Evolutionary conservation across 176 grass and related monocot species (phyloP).

Genomic region (Avena atlantica): DNA sequence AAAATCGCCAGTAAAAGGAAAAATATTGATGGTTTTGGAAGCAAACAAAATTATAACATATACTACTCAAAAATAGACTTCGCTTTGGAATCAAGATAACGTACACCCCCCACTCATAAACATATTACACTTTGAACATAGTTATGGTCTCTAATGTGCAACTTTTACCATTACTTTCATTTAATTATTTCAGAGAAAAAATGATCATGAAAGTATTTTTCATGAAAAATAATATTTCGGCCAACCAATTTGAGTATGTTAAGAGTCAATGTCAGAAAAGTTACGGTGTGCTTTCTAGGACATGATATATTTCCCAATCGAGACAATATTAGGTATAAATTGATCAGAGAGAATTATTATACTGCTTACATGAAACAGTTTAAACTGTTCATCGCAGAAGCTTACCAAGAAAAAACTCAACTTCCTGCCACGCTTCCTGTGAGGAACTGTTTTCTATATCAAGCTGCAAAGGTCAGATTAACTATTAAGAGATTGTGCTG

Average conservation of each 20-base stretch:
- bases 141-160: not conserved
- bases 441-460: constrained; percentile 94
- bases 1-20: not conserved
- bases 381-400: constrained; percentile 34
- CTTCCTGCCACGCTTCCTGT: constrained; percentile 88
- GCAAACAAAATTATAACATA: not conserved
- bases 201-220: not conserved
- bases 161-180: not conserved
- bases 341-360: constrained; percentile 28
- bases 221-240: not conserved
- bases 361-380: constrained; percentile 9
- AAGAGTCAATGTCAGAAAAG: not conserved
- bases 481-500: constrained; percentile 2
- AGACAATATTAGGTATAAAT: constrained; percentile 2
- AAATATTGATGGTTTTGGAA: not conserved
- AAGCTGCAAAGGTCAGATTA: constrained; percentile 68
- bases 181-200: constrained; percentile 4
- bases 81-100: constrained; percentile 33
- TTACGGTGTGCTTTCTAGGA: not conserved
- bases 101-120: not conserved
- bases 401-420: constrained; percentile 95
- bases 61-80: not conserved
- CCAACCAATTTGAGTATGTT: not conserved
- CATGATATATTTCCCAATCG: not conserved
- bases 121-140: not conserved